A percentile compares a stretch with the other conserved stretches of the same genome.
These are phyloP conservation scores for Penicillium brevicompactum DNA, from an alignment of 2,329 filamentous ascomycete species.

Conservation along the genomic window DNA sequence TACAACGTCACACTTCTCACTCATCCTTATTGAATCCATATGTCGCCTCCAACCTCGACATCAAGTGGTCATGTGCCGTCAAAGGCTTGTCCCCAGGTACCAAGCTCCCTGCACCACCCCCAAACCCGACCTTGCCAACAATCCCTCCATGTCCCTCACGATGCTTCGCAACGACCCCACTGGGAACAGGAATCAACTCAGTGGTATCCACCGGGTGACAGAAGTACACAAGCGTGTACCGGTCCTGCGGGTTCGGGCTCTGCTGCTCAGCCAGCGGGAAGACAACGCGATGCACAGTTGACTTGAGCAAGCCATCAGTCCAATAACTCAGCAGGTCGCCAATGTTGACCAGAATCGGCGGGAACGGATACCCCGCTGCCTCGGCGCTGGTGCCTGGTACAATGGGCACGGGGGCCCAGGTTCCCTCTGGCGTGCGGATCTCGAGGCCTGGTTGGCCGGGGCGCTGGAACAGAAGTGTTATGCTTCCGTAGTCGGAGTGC, in stretches of 20 bases:
- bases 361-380: slow-evolving; percentile 51
- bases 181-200: slow-evolving; percentile 58
- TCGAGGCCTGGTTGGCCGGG: slow-evolving; percentile 84
- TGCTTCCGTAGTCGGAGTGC: slow-evolving; percentile 79
- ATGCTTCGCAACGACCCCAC: slow-evolving; percentile 49
- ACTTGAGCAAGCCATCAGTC: slow-evolving; percentile 85
- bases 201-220: slow-evolving; percentile 62
- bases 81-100: slow-evolving; percentile 43
- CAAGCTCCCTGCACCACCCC: slow-evolving; percentile 40
- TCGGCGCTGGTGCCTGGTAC: slow-evolving; percentile 46
- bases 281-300: slow-evolving; percentile 85
- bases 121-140: slow-evolving; percentile 41
- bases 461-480: slow-evolving; percentile 79
- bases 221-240: slow-evolving; percentile 65
- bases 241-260: slow-evolving; percentile 46
- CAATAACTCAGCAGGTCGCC: slow-evolving; percentile 77
- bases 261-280: slow-evolving; percentile 57
- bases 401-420: slow-evolving; percentile 69
- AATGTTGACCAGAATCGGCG: slow-evolving; percentile 75
- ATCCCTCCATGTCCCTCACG: slow-evolving; percentile 30
- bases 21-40: slow-evolving; percentile 49
- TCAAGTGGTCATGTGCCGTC: slow-evolving; percentile 62
- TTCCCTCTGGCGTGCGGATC: slow-evolving; percentile 63
- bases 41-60: slow-evolving; percentile 59
- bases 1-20: neutral